Base-by-base conservation (phyloP, 1,284 basidiomycete species). In the Coniferiporia sulphurascens region DNA sequence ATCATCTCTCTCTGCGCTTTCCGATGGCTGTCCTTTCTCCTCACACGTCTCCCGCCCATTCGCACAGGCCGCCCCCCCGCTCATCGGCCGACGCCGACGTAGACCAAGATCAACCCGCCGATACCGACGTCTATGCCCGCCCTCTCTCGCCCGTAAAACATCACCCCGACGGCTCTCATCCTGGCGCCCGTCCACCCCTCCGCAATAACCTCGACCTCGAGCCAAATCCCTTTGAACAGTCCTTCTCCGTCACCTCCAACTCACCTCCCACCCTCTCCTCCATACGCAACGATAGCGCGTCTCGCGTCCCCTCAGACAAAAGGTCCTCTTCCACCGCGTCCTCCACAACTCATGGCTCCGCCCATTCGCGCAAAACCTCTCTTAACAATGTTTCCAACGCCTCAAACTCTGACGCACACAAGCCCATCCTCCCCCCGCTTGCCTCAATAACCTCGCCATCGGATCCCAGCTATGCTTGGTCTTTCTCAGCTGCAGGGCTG, bases 181-280 rank as follows among this genome's bases (percentile, higher is more conserved):
- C 7, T 45, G 22, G 43, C n/a, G 41, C 60, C 69, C 73, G 72
- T 45, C 70, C 2, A 60, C 64, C 58, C 62, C 71, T 52, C 63
- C 81, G 84, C 65, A 79, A 78, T 48, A 86, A 86, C 70, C 87
- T 91, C 71, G 86, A 89, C 71, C 84, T 93, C 61, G 95, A 98
- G 72, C 93, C 92, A 13, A 98, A 98, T 71, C 95, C 95, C 0
- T 98, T 98, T 70, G 95, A 98, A 71, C 91, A 94, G 73, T 95
- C 92, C 55, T 98, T 98, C 73, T 85, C 85, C 58, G 73, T 71
- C 54, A 73, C 66, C 19, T 76, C 82, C 43, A 74, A 78, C 67
- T 79, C 81, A 65, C 70, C 71, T 48, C 67, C 69, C 41, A 75
- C 77, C 44, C 82, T 82, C 62, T 73, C 83, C 63, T 76, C 82